Evolutionary conservation across 768 basidiomycete species (phyloP), one percentile per base, ranked within the genome.

Genomic region (Amanita jacksonii): DNA sequence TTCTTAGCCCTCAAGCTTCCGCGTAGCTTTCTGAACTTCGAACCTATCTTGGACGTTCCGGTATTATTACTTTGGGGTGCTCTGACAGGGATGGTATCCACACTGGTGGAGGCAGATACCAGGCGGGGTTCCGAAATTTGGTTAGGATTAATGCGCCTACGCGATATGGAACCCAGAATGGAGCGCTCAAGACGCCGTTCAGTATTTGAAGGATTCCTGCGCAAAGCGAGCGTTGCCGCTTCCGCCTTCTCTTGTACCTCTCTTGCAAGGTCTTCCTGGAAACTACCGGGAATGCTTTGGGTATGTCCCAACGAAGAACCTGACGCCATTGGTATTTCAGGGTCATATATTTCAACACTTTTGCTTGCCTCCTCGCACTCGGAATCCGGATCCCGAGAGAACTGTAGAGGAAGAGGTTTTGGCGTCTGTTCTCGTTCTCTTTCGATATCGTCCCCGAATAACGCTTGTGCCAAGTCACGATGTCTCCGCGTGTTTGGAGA

Each of bases 391-490:
- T 19, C 35, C 49, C 48, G 42, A 33, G 41, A 22, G 23, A 19
- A 58, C 55, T 34, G 59, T 54, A 22, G 56, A 46, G 43, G 38
- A 39, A 27, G 32, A 51, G 48, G 24, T 49, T 38, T 49, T 30
- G 38, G 55, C 50, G 31, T 61, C 52, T 39, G 31, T 40, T 37
- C 31, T 28, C 27, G 52, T 12, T 55, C 55, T 32, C 60, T 60
- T 5, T 57, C 61, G 18, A 65, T 66, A 20, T 60, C 63, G n/a
- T 64, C 60, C 13, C 82, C 85, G 52, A 89, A 87, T 32, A 90
- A 63, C 13, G 78, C 80, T 45, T 81, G 79, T 2, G 85, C 81
- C n/a, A 90, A 70, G 54, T 84, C 82, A 51, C 81, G 69, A 50
- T 82, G 80, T 42, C 79, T 72, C 45, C 78, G 77, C 33, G 77